phyloP scores from a whole-genome alignment of 2,329 filamentous ascomycete species.

The Cercospora sp. region DNA sequence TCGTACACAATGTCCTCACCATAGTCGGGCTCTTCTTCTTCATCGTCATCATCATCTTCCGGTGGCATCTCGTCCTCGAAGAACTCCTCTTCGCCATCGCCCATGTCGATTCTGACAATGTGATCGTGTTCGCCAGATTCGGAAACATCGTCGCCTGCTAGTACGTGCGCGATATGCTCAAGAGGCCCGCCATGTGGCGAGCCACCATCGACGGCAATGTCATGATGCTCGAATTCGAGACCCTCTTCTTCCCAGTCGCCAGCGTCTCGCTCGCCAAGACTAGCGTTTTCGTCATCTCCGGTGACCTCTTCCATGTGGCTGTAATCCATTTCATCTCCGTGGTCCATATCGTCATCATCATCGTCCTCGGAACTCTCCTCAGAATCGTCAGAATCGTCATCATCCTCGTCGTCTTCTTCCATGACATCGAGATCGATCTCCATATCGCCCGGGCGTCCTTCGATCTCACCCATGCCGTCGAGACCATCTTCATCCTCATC shows the following conservation, averaged over 20 bases:
- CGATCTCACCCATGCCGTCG: conserved; percentile 72
- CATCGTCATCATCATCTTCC: conserved; percentile 52
- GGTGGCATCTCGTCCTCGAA: conserved; percentile 60
- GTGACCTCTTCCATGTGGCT: conserved; percentile 51
- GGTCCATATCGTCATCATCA: conserved; percentile 55
- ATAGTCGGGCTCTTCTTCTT: conserved; percentile 67
- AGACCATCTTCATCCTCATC: conserved; percentile 83
- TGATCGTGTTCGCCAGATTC: conserved; percentile 40
- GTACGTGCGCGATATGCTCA: conserved; percentile 44
- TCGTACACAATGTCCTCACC: conserved; percentile 64
- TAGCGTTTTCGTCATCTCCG: conserved; percentile 51
- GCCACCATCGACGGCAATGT: conserved; percentile 50
- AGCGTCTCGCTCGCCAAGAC: conserved; percentile 51
- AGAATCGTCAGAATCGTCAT: conserved; percentile 63
- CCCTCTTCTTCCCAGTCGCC: conserved; percentile 48
- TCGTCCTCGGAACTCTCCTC: conserved; percentile 59
- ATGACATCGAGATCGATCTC: conserved; percentile 82
- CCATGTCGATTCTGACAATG: conserved; percentile 42
- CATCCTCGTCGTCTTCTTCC: conserved; percentile 56
- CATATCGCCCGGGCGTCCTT: conserved; percentile 64
- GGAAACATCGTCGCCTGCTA: conserved; percentile 38
- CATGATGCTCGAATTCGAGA: conserved; percentile 43
- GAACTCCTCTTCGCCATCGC: conserved; percentile 51
- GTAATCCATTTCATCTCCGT: conserved; percentile 64
- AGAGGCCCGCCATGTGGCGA: conserved; percentile 37